A percentile compares a stretch with the other conserved stretches of the same genome.
Conservation (phyloP, 2,329 filamentous ascomycete genomes). For the Cytospora schulzeri region DNA sequence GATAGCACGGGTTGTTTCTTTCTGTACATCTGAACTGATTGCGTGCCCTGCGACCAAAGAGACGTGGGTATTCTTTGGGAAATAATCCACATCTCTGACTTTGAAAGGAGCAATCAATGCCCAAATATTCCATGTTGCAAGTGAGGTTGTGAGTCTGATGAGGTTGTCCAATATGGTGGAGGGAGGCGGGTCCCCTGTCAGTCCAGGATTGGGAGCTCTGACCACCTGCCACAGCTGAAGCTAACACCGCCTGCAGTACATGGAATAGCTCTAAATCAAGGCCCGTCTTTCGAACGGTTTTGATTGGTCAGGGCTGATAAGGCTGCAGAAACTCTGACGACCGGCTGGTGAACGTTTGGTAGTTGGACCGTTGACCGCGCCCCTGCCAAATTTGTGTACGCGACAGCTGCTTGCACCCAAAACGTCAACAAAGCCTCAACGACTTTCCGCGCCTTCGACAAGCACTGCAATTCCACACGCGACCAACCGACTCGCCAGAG, state of each 20-base stretch:
- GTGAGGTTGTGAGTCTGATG: background rate
- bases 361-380: slow-evolving; percentile 14
- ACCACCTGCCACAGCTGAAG: background rate
- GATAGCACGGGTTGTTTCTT: too few relatives aligned
- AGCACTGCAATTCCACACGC: slow-evolving; percentile 17
- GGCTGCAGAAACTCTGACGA: slow-evolving; percentile 20
- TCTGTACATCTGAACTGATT: too few relatives aligned
- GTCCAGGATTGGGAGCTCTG: slow-evolving; percentile 7
- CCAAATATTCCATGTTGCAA: background rate
- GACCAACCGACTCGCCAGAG: background rate
- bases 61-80: background rate
- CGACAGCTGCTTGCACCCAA: slow-evolving; percentile 23
- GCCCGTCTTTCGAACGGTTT: background rate
- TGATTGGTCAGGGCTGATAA: slow-evolving; percentile 14
- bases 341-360: background rate
- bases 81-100: background rate
- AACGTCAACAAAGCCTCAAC: slow-evolving; percentile 18
- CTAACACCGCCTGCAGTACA: background rate
- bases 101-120: background rate
- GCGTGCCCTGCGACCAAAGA: too few relatives aligned
- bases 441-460: background rate
- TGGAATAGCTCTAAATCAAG: background rate
- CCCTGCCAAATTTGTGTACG: slow-evolving; percentile 28
- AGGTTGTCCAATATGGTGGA: too few relatives aligned
- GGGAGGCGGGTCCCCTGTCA: slow-evolving; percentile 7